Evolutionary conservation across 495 filamentous ascomycete genomes (phyloP).

Genomic region (Stereocaulon alpinum): DNA sequence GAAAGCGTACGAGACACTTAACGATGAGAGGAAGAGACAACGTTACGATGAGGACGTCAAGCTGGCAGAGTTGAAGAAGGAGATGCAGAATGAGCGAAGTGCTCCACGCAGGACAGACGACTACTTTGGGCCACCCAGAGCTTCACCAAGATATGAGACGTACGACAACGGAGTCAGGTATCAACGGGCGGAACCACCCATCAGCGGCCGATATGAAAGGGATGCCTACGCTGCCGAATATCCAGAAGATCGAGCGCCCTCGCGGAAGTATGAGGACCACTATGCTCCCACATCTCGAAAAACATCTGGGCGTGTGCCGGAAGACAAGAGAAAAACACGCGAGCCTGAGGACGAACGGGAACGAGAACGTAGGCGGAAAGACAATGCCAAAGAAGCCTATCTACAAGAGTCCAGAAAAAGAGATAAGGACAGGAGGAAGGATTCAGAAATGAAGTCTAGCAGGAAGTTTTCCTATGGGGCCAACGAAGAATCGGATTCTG

Average conservation of each 20-base stretch:
- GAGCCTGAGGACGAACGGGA: slow-evolving; percentile 28
- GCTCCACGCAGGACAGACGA: slow-evolving; percentile 8
- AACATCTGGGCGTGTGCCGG: slow-evolving; percentile 24
- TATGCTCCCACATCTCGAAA: slow-evolving; percentile 20
- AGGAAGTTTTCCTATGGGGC: slow-evolving; percentile 23
- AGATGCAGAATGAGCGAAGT: slow-evolving; percentile 33
- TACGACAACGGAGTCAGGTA: slow-evolving; percentile 37
- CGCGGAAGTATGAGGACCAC: slow-evolving; percentile 18
- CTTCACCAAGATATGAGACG: slow-evolving; percentile 29
- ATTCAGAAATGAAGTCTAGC: slow-evolving; percentile 36
- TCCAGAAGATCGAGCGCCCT: slow-evolving; percentile 23
- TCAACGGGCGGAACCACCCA: slow-evolving; percentile 35
- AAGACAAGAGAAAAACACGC: slow-evolving; percentile 25
- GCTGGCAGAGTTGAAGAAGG: slow-evolving; percentile 48
- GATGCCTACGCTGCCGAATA: slow-evolving; percentile 37
- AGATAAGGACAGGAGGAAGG: slow-evolving; percentile 43
- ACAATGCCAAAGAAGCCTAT: slow-evolving; percentile 9
- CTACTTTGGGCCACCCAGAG: slow-evolving; percentile 13
- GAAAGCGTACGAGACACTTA: slow-evolving; percentile 84
- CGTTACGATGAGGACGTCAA: slow-evolving; percentile 70
- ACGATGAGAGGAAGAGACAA: slow-evolving; percentile 57
- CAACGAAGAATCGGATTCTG: slow-evolving; percentile 28
- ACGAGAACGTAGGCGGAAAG: slow-evolving; percentile 17
- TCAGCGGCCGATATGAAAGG: slow-evolving; percentile 22
- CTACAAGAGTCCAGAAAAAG: slow-evolving; percentile 15